Evolutionary conservation across 2,329 filamentous ascomycete species (phyloP), one percentile per base, ranked within the genome.

Genomic region (Fusarium pseudograminearum): DNA sequence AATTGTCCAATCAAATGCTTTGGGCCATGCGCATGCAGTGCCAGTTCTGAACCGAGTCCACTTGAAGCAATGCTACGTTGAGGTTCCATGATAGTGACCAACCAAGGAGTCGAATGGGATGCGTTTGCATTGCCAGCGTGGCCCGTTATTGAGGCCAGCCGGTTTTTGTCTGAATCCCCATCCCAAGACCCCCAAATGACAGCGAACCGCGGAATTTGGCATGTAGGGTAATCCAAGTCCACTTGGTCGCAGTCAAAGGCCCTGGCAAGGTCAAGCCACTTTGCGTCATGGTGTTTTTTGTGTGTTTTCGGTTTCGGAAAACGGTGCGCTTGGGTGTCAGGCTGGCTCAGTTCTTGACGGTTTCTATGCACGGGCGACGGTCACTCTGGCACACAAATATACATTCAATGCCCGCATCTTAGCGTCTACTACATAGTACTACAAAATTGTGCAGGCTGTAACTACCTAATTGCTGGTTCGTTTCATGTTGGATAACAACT

Each of bases 41-140:
- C 38, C 30, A 50, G 36, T 61, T 44, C 50, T 56, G 46, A 58
- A 36, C 26, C 34, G 26, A 68, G 42, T 30, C 62, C 57, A 63
- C 60, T 69, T 63, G 65, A 73, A 69, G 71, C 65, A 70, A 65
- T 52, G 51, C 44, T 40, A 48, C 54, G 47, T 44, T 42, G 53
- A 60, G 46, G 61, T 38, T 47, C 56, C 28, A 45, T 40, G 48
- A 46, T 22, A 48, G 31, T 26, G 48, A 55, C 54, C 66, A 62
- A 45, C 61, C 50, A 65, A 62, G 48, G 52, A 58, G 55, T 57
- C 71, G 67, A 65, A 61, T 48, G 33, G 40, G 54, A 60, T 73
- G 62, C 64, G 46, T 72, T 60, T 67, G 54, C 65, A 55, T 61
- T 66, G 71, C 73, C 73, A 74, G 58, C 71, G 64, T 72, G 73